These are phyloP conservation scores for Saccharomycopsis lassenensis DNA, from an alignment of 805 yeast species.

Conservation along the genomic window DNA sequence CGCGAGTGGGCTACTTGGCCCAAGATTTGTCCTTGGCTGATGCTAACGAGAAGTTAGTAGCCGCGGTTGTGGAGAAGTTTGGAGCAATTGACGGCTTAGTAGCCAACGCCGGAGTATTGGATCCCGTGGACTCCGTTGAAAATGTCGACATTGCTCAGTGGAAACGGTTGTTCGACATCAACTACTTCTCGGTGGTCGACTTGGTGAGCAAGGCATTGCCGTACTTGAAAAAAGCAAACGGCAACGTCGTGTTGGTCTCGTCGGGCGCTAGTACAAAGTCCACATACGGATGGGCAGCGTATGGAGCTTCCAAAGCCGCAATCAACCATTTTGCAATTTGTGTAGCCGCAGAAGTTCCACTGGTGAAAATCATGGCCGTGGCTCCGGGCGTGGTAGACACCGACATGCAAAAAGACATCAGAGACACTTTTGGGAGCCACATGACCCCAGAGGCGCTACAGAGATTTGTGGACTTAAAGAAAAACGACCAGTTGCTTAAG, in stretches of 20 bases:
- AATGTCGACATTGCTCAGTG: slow-evolving; percentile 45
- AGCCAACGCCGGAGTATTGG: slow-evolving; percentile 76
- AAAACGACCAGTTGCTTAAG: slow-evolving; percentile 43
- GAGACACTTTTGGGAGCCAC: slow-evolving; percentile 39
- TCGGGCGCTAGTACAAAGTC: slow-evolving; percentile 74
- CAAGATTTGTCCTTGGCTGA: slow-evolving; percentile 49
- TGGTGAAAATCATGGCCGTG: slow-evolving; percentile 51
- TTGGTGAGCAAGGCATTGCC: slow-evolving; percentile 49
- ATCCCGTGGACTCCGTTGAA: slow-evolving; percentile 54
- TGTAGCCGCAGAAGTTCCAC: slow-evolving; percentile 57
- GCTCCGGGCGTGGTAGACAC: slow-evolving; percentile 97
- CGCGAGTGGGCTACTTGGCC: slow-evolving; percentile 37
- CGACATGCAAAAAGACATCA: slow-evolving; percentile 71
- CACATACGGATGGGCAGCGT: slow-evolving; percentile 76
- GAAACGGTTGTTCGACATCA: slow-evolving; percentile 59
- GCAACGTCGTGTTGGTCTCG: slow-evolving; percentile 68
- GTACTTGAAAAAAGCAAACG: slow-evolving; percentile 40
- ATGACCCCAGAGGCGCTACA: slow-evolving; percentile 54
- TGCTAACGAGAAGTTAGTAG: slow-evolving; percentile 30
- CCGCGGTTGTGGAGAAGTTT: slow-evolving; percentile 34
- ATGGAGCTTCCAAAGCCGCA: slow-evolving; percentile 89
- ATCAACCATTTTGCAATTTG: slow-evolving; percentile 64
- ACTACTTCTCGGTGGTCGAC: slow-evolving; percentile 64
- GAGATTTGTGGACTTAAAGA: slow-evolving; percentile 54
- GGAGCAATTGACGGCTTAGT: slow-evolving; percentile 55